Conservation (phyloP, 2,329 filamentous ascomycete genomes). For the Fusarium sp. region DNA sequence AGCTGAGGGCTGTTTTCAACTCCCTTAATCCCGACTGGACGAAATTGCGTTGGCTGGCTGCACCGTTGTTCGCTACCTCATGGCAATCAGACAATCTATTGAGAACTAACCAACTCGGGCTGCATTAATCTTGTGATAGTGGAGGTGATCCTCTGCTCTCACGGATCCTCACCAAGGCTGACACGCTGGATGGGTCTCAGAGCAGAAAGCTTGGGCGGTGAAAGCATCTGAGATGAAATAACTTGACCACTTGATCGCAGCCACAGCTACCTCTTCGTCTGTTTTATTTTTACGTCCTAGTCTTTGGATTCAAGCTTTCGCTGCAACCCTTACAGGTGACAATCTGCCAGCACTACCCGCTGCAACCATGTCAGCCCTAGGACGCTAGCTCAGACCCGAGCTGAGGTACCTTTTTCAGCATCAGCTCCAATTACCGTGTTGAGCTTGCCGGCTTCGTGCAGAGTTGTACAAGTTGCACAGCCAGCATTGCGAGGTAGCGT, state of each 20-base stretch:
- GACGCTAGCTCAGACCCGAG: conserved; percentile 30
- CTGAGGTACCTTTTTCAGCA: conserved; percentile 10
- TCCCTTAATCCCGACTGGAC: conserved; percentile 8
- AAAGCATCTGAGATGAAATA: background rate
- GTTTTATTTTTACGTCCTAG: background rate
- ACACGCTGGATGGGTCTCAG: conserved; percentile 7
- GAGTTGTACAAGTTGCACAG: conserved; percentile 36
- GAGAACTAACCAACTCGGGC: conserved; percentile 26
- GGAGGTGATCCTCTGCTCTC: conserved; percentile 21
- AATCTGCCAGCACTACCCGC: conserved; percentile 23
- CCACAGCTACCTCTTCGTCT: background rate
- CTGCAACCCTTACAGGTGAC: background rate
- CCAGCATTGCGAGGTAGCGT: conserved; percentile 20
- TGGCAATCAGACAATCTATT: background rate
- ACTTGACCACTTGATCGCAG: background rate
- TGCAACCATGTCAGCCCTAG: conserved; percentile 43
- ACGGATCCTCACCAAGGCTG: conserved; percentile 21
- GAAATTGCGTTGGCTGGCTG: conserved; percentile 12
- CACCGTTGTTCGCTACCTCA: background rate
- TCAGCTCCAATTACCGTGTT: background rate
- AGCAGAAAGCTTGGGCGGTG: background rate
- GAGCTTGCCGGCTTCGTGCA: conserved; percentile 9
- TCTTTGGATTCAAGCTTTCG: background rate
- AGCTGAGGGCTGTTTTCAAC: conserved; percentile 15
- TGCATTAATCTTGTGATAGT: conserved; percentile 22